Base-by-base conservation (phyloP, 2,329 filamentous ascomycete species). In the Hyphodiscus sp. region DNA sequence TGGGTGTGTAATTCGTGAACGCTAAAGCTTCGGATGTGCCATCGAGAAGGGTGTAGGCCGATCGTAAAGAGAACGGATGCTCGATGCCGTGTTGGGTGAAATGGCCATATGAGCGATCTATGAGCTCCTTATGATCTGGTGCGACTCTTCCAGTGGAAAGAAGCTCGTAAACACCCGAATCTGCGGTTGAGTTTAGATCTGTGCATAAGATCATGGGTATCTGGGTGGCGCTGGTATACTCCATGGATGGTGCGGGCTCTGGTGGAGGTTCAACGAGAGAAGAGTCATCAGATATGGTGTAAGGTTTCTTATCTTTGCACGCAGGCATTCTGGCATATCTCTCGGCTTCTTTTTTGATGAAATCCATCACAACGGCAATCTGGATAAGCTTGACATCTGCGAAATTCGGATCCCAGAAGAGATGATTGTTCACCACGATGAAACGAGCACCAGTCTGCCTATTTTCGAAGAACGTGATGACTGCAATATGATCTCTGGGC, bases 351-450 rank as follows among this genome's bases (percentile, higher is more conserved):
- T 91, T 94, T 9, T 86, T 87, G 45, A 99, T 81, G 51, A 91
- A 84, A 66, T 97, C 92, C 86, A 99, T 90, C 60, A 99, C 70
- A 60, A 99, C 95, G 55, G 91, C 94, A 0, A 90, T 94, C 73
- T 99, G 94, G 20, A 99, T 90, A 44, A 96, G 79, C 75, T 99
- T 99, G 71, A 99, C 94, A 66, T 99, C 94, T 56, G 89, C 88
- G 65, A 89, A 86, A 3, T 81, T 85, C 1, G 90, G 89, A 65
- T 99, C 91, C 94, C 94, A 99, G 65, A 90, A 95, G 50, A 97
- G 78, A 75, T 99, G 94, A 5, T 89, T 89, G 67, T 97, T 97
- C 61, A 90, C 90, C 38, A 97, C 84, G 58, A 99, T 95, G 65
- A 97, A 75, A 53, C 94, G 85, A 15, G 90, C 85, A n/a, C 94